phyloP scores from a whole-genome alignment of 176 grass and related monocot species.

The Carex pumila region DNA sequence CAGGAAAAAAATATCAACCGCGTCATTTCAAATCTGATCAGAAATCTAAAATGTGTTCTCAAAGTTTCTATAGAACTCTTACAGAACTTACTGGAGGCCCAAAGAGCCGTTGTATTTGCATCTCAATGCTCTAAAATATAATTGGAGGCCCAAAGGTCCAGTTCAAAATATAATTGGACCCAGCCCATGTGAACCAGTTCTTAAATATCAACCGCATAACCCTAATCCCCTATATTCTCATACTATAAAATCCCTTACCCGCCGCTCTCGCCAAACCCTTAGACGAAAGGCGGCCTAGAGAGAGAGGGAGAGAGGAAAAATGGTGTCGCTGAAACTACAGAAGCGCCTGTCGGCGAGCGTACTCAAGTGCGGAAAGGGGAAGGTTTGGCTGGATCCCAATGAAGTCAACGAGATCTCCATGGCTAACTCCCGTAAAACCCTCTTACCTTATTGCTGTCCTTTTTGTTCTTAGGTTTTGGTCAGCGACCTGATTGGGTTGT shows the following conservation, averaged over 20 bases:
- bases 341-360: conserved; percentile 55
- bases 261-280: conserved; percentile 13
- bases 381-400: conserved; percentile 72
- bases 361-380: conserved; percentile 66
- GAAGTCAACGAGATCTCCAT: conserved; percentile 73
- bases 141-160: background rate
- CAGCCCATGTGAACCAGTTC: background rate
- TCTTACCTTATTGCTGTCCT: background rate
- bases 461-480: background rate
- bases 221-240: conserved; percentile 11
- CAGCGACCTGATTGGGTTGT: background rate
- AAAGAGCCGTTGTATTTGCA: background rate
- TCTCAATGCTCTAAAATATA: background rate
- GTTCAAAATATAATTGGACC: background rate
- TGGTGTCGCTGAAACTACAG: conserved; percentile 64
- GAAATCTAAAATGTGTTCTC: background rate
- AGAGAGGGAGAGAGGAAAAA: conserved; percentile 12
- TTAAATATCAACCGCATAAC: conserved; percentile 15
- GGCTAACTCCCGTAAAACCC: conserved; percentile 55
- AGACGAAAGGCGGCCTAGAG: conserved; percentile 25
- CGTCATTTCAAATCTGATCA: too few relatives aligned
- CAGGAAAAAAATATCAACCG: too few relatives aligned
- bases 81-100: background rate
- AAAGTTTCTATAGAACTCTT: background rate
- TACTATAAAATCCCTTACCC: conserved; percentile 6